These are phyloP conservation scores for Euphorbia celastroides DNA, from an alignment of 441 rosid genomes.

Conservation along the genomic window DNA sequence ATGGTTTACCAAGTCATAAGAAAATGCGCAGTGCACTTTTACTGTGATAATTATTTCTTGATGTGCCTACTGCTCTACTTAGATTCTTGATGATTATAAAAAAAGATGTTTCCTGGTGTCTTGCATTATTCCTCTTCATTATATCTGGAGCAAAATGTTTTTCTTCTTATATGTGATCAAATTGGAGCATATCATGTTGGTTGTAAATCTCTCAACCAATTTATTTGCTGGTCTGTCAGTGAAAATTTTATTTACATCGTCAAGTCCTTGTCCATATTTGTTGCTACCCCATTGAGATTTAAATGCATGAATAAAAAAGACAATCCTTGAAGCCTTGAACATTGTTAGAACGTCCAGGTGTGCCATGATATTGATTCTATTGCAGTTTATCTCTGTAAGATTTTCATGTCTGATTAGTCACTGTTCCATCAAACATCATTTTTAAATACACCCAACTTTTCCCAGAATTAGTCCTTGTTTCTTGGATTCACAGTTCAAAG, in stretches of 20 bases:
- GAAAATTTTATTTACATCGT: background rate
- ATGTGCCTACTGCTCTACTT: background rate
- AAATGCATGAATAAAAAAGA: background rate
- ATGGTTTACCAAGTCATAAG: no score
- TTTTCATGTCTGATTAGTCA: no score
- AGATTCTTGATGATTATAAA: background rate
- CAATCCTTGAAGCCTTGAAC: background rate
- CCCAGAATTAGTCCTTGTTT: conserved; percentile 70
- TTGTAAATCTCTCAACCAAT: background rate
- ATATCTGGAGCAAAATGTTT: no score
- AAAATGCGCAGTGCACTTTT: no score
- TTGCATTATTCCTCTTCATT: background rate
- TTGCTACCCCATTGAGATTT: background rate
- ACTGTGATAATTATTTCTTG: background rate
- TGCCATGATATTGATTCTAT: no score
- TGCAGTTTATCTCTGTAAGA: no score
- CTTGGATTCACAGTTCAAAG: conserved; percentile 51
- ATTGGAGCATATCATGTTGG: background rate
- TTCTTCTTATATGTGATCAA: no score
- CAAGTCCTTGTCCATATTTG: background rate
- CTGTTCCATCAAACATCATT: no score
- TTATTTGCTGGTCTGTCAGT: conserved; percentile 1
- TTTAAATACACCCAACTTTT: no score
- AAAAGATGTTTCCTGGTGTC: background rate
- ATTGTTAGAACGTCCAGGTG: no score